Base-by-base conservation (phyloP, 805 yeast species). In the Candida montana region DNA sequence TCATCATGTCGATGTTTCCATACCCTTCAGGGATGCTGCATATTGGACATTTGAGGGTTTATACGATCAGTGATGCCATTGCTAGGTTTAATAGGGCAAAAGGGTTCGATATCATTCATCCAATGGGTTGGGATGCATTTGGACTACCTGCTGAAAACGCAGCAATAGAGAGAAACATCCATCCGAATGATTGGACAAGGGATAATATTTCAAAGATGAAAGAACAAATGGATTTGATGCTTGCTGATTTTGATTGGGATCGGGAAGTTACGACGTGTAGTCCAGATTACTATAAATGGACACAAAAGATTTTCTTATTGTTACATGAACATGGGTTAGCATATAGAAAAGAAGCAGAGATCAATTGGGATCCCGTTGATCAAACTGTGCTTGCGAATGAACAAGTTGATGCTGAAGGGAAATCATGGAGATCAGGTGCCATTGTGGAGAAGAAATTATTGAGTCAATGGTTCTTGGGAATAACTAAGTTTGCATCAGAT, bases 81-180 rank as follows among this genome's bases (percentile, higher is more conserved):
- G 74, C 95, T 2, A 68, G 98, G 49, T 91, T 75, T 60, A 75
- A 86, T 49, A 69, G 93, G 48, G 72, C 86, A 63, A 75, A 74
- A 38, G 96, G 96, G 1, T 74, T 71, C 51, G 65, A 79, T 30
- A 96, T 91, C 12, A 69, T 91, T 2, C 96, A 93, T 58, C 97
- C 98, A 0, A 90, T 93, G 95, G 99, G 99, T 0, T 93, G 97
- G 97, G 99, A 93, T 68, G 95, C 98, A 0, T 93, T 93, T 70
- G 99, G 99, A 1, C 68, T 93, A 21, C 99, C 99, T 0, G 99
- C 99, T 1, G 99, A 93, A 59, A 93, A 93, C 61, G 99, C 99
- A 0, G 99, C 99, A 0, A 81, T 88, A 24, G 96, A 90, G 59
- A 66, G 95, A 47, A 78, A 79, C 1, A 71, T 87, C 11, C 78